phyloP scores from a whole-genome alignment of 2,329 filamentous ascomycete genomes.

The Cyphellophora attinorum region DNA sequence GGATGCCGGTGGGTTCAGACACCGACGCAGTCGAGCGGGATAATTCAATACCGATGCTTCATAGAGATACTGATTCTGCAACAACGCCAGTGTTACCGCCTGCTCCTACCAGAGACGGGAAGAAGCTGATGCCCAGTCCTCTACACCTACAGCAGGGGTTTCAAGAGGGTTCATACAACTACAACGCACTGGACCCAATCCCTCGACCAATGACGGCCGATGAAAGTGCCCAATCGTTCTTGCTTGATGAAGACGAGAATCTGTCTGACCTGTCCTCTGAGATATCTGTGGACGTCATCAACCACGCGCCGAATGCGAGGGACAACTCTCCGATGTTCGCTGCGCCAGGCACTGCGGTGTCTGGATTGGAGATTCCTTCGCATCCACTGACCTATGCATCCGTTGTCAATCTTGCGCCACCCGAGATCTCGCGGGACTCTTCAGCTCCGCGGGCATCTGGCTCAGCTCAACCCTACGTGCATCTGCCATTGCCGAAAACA shows the following conservation, averaged over 20 bases:
- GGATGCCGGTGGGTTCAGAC: not conserved
- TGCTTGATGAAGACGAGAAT: conserved; percentile 45
- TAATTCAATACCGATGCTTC: conserved; percentile 2
- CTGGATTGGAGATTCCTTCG: conserved; percentile 30
- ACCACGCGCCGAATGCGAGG: conserved; percentile 24
- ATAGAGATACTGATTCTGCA: not conserved
- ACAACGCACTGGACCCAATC: conserved; percentile 5
- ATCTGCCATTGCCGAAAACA: not conserved
- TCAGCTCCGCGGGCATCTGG: not conserved
- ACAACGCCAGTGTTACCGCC: not conserved
- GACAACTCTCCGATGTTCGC: conserved; percentile 21
- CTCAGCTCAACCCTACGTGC: not conserved
- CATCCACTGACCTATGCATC: conserved; percentile 37
- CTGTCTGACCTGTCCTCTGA: conserved; percentile 45
- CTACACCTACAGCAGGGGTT: not conserved
- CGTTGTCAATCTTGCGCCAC: conserved; percentile 30
- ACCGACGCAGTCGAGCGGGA: not conserved
- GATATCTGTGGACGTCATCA: conserved; percentile 41
- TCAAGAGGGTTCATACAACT: conserved; percentile 19
- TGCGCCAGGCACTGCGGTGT: conserved; percentile 25
- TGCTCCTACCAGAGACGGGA: not conserved
- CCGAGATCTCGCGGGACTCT: not conserved
- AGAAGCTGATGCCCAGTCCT: not conserved
- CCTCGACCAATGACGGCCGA: conserved; percentile 15
- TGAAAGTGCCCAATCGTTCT: conserved; percentile 32